These are phyloP conservation scores for Peronospora belbahrii DNA, from an alignment of 352 stramenopile species.

Conservation along the genomic window DNA sequence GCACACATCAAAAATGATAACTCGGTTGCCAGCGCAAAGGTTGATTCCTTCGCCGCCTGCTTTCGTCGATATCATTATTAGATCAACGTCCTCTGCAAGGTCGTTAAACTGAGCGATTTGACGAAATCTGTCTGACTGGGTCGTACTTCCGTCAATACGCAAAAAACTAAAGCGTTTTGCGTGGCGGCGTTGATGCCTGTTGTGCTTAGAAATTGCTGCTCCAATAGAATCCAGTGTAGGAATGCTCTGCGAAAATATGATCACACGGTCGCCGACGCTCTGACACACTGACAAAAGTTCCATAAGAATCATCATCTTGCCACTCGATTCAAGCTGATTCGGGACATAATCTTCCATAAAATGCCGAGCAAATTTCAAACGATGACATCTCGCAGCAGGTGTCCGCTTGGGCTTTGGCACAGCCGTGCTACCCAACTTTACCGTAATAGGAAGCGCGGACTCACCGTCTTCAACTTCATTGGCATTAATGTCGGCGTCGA, in stretches of 20 bases:
- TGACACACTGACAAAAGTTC: constrained; percentile 65
- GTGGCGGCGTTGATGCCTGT: constrained; percentile 41
- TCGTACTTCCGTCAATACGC: constrained; percentile 77
- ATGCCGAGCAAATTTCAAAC: constrained; percentile 57
- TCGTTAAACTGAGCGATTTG: constrained; percentile 83
- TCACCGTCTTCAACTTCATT: constrained; percentile 44
- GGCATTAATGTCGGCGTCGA: constrained; percentile 23
- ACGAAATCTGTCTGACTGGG: constrained; percentile 69
- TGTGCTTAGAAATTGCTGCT: constrained; percentile 56
- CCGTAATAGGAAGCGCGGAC: constrained; percentile 33
- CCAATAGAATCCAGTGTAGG: constrained; percentile 77
- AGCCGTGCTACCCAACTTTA: constrained; percentile 15
- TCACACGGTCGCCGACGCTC: constrained; percentile 70
- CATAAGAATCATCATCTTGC: constrained; percentile 86
- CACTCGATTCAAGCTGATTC: constrained; percentile 55
- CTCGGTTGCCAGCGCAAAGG: constrained; percentile 80
- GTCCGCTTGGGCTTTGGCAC: constrained; percentile 1
- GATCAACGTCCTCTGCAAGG: constrained; percentile 62
- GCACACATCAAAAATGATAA: constrained; percentile 89
- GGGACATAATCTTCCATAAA: constrained; percentile 57
- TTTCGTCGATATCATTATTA: constrained; percentile 87
- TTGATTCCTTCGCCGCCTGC: constrained; percentile 86
- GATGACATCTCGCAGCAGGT: constrained; percentile 24
- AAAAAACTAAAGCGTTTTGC: constrained; percentile 50
- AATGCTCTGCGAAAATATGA: constrained; percentile 88